Evolutionary conservation across 2,329 filamentous ascomycete species (phyloP), one percentile per base, ranked within the genome.

Genomic region (Hypoxylon sp.): DNA sequence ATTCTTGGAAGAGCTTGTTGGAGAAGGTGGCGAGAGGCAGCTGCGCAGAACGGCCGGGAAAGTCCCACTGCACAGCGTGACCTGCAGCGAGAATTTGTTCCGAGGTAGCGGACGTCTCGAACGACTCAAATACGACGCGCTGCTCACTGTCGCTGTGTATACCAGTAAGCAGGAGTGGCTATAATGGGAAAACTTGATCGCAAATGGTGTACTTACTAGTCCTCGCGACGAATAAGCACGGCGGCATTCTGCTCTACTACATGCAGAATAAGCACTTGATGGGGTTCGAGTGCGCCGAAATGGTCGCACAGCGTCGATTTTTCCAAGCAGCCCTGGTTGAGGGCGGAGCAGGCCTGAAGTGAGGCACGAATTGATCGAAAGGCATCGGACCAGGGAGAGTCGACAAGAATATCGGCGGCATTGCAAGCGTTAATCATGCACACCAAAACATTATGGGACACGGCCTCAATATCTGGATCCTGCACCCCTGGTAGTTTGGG

Each of bases 61-160:
- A 89, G 24, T 82, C 79, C 80, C 86, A 87, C 60, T 77, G 68
- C 3, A 89, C 69, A 0, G 84, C 79, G 26, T 78, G 77, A 34
- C 80, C 71, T 0, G 83, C 73, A 2, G 79, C 77, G 7, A 88
- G 77, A 1, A 87, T 83, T 11, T 78, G 69, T 30, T 82, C 77
- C 2, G 82, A 82, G 1, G 71, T 64, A 0, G 87, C 74, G 0
- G 85, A 87, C 0, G 82, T 76, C 71, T 89, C 86, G 59, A 89
- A 89, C 0, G 78, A 77, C 73, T 89, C 87, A 50, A 89, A 84
- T 0, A 85, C 55, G 4, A 87, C 73, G 1, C 17, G 39, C 3
- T 77, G 54, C 0, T 69, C 62, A n/a, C 49, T 30, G 11, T 56
- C 43, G 13, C 70, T 73, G 43, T 28, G 15, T 17, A 19, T 30